Evolutionary conservation across 352 stramenopile genomes (phyloP).

Genomic region (Globisporangium solare): DNA sequence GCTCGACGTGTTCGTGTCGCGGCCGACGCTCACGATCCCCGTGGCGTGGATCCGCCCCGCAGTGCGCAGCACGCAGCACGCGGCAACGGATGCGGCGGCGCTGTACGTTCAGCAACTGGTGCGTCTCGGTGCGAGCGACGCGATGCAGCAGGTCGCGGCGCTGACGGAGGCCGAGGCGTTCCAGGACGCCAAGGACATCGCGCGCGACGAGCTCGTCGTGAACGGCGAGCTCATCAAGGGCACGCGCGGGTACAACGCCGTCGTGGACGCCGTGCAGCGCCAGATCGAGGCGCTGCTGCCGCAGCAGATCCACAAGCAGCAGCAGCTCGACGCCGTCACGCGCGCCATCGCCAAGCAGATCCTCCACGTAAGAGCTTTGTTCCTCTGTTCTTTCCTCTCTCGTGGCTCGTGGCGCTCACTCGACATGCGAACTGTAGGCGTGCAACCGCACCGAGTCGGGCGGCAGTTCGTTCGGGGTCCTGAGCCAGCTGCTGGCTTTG

Average conservation of each 20-base stretch:
- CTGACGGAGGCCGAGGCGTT: conserved; percentile 57
- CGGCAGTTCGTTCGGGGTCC: conserved; percentile 61
- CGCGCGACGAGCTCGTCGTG: conserved; percentile 67
- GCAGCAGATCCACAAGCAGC: conserved; percentile 17
- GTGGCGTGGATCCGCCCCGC: conserved; percentile 33
- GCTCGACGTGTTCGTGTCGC: conserved; percentile 43
- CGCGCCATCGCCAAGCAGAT: conserved; percentile 28
- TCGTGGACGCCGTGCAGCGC: conserved; percentile 40
- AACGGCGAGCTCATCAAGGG: conserved; percentile 47
- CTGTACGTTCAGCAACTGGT: conserved; percentile 41
- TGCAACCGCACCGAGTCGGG: conserved; percentile 81
- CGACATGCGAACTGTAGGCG: conserved; percentile 35
- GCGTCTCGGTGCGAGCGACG: not conserved
- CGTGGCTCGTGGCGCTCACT: no score
- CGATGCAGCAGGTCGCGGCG: conserved; percentile 9
- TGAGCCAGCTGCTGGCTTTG: conserved; percentile 46
- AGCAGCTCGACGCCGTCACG: not conserved
- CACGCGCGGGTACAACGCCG: conserved; percentile 50
- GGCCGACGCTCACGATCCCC: conserved; percentile 34
- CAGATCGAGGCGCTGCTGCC: conserved; percentile 37
- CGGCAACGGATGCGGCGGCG: not conserved
- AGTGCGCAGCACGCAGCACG: not conserved
- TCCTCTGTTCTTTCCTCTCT: no score
- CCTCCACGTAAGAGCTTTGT: conserved; percentile 35
- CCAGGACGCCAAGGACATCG: conserved; percentile 79